Conservation (phyloP, 306 rosid genomes). For the Myrica gale region DNA sequence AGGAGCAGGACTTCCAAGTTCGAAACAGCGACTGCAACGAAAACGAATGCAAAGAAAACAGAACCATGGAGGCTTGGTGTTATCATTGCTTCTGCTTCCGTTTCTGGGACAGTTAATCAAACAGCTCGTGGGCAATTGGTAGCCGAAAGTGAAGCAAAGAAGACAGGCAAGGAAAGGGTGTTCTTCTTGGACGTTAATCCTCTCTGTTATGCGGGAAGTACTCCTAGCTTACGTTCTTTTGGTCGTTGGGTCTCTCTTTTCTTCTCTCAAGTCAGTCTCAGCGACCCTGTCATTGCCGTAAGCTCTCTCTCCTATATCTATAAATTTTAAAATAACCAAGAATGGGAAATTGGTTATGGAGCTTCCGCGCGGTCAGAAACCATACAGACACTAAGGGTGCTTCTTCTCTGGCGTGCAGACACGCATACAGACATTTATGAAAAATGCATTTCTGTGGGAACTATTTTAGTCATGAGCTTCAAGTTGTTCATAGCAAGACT, state of each 20-base stretch:
- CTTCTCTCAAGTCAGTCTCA: slow-evolving; percentile 55
- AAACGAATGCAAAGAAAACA: slow-evolving; percentile 17
- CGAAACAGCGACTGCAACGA: not conserved
- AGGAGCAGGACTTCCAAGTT: slow-evolving; percentile 22
- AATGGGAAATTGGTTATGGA: too few relatives aligned
- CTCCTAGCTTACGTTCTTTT: slow-evolving; percentile 64
- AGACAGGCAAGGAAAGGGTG: slow-evolving; percentile 45
- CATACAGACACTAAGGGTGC: too few relatives aligned
- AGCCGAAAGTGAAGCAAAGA: slow-evolving; percentile 24
- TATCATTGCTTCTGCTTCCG: slow-evolving; percentile 15
- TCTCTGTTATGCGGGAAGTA: slow-evolving; percentile 67
- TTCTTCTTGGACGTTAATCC: slow-evolving; percentile 88
- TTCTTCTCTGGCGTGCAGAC: not conserved
- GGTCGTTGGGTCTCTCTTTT: slow-evolving; percentile 69
- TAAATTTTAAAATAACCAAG: too few relatives aligned
- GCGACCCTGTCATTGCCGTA: slow-evolving; percentile 78
- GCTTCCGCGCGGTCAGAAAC: too few relatives aligned
- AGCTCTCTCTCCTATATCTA: slow-evolving; percentile 14
- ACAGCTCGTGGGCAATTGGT: slow-evolving; percentile 33
- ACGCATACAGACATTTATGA: too few relatives aligned
- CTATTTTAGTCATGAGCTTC: too few relatives aligned
- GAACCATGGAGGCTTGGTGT: slow-evolving; percentile 27
- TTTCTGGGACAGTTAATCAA: slow-evolving; percentile 27
- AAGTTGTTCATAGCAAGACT: too few relatives aligned
- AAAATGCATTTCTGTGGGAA: too few relatives aligned